Conservation (phyloP, 208 protist genomes). For the Eutreptiella sp. region DNA sequence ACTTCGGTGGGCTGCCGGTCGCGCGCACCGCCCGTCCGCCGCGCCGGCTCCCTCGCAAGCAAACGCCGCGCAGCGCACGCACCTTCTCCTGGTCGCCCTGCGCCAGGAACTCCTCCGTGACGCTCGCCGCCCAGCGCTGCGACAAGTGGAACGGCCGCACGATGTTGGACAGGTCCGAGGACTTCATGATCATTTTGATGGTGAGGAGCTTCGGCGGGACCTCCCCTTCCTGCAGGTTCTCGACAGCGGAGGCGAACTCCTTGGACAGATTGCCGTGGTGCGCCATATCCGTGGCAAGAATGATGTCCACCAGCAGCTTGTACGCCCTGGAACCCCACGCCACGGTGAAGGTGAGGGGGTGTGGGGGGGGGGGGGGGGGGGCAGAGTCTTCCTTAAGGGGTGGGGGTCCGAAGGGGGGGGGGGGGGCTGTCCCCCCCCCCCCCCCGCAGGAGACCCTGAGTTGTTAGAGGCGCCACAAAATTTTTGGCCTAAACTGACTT, state of each 20-base stretch:
- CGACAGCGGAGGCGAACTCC: background rate
- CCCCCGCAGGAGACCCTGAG: too few species aligned
- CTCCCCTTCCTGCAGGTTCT: background rate
- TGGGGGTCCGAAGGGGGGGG: too few species aligned
- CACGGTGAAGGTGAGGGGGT: background rate
- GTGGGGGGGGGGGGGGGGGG: too few species aligned
- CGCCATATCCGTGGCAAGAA: constrained; percentile 76
- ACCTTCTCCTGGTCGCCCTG: constrained; percentile 77
- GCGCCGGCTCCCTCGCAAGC: too few species aligned
- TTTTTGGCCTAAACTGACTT: too few species aligned
- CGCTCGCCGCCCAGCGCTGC: constrained; percentile 62
- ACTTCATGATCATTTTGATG: constrained; percentile 70
- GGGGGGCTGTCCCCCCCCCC: too few species aligned
- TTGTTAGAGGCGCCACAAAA: too few species aligned
- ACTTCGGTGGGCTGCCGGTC: too few species aligned
- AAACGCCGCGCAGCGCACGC: too few species aligned
- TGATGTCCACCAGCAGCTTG: constrained; percentile 60
- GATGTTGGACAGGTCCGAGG: constrained; percentile 70
- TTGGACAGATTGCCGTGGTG: constrained; percentile 50
- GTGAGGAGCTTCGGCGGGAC: too few species aligned
- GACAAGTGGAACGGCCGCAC: constrained; percentile 72
- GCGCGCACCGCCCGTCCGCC: too few species aligned
- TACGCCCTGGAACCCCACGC: constrained; percentile 21
- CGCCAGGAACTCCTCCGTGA: constrained; percentile 76
- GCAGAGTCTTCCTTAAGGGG: too few species aligned